Conservation (phyloP, 352 stramenopile species). For the Phytophthora multivora region DNA sequence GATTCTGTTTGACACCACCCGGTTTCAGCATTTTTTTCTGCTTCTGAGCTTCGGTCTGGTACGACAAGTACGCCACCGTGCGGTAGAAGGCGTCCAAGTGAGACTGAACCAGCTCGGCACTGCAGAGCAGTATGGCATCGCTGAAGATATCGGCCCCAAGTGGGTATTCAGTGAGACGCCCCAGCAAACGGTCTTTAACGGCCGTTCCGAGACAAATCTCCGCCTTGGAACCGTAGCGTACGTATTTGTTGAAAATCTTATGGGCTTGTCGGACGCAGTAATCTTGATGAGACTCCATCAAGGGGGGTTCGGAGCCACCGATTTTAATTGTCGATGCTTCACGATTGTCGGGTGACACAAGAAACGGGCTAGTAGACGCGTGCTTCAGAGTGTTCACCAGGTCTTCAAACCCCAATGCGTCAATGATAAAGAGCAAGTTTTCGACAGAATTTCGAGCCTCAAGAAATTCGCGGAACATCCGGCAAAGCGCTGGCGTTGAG, state of each 20-base stretch:
- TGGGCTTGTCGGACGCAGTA: conserved; percentile 66
- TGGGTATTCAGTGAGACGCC: conserved; percentile 51
- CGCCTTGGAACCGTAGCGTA: conserved; percentile 71
- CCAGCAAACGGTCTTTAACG: conserved; percentile 55
- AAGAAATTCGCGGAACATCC: conserved; percentile 65
- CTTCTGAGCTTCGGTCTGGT: conserved; percentile 33
- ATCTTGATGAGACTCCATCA: conserved; percentile 46
- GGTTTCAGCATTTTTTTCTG: conserved; percentile 10
- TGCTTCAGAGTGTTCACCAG: conserved; percentile 61
- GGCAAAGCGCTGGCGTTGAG: conserved; percentile 49
- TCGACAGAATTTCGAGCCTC: conserved; percentile 61
- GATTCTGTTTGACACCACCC: conserved; percentile 13
- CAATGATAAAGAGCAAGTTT: conserved; percentile 70
- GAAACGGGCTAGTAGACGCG: conserved; percentile 1
- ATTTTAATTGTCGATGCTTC: background rate
- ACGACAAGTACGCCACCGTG: conserved; percentile 47
- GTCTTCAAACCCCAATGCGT: conserved; percentile 70
- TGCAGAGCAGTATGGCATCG: conserved; percentile 59
- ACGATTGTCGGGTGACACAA: conserved; percentile 11
- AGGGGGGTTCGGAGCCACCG: conserved; percentile 1
- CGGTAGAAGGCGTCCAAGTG: conserved; percentile 67
- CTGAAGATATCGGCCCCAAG: conserved; percentile 59
- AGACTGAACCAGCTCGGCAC: conserved; percentile 63
- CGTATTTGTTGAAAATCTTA: conserved; percentile 84
- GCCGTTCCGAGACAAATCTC: conserved; percentile 55